A percentile compares a stretch with the other conserved stretches of the same genome.
Evolutionary conservation across 805 yeast species (phyloP).

Genomic region (Cyberlindnera mrakii): DNA sequence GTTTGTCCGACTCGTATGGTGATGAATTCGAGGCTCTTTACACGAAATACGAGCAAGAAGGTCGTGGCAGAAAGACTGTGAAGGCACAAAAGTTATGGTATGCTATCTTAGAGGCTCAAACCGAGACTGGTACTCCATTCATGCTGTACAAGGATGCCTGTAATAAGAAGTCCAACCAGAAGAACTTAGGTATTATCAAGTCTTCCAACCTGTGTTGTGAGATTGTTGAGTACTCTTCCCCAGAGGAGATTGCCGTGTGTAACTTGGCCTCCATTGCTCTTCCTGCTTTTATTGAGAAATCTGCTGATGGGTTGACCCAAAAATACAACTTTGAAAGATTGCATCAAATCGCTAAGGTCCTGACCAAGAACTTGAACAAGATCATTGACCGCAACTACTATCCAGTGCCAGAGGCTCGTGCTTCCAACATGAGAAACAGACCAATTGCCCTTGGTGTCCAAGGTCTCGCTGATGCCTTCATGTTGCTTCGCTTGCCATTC

Average conservation of each 20-base stretch:
- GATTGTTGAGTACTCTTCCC: conserved; percentile 84
- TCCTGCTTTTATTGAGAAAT: conserved; percentile 62
- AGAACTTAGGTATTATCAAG: conserved; percentile 87
- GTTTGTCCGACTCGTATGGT: conserved; percentile 76
- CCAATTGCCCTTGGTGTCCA: conserved; percentile 99
- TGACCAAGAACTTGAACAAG: conserved; percentile 71
- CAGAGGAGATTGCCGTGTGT: conserved; percentile 94
- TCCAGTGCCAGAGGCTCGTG: conserved; percentile 72
- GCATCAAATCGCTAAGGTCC: conserved; percentile 71
- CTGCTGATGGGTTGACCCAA: conserved; percentile 37
- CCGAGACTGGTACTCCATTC: conserved; percentile 95
- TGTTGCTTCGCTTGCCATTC: conserved; percentile 76
- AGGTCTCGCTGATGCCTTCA: conserved; percentile 88
- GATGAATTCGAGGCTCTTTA: conserved; percentile 74
- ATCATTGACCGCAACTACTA: conserved; percentile 82
- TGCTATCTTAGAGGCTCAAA: conserved; percentile 83
- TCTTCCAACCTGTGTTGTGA: conserved; percentile 94
- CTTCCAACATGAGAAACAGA: conserved; percentile 75
- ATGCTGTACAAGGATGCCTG: conserved; percentile 92
- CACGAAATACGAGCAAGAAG: conserved; percentile 64
- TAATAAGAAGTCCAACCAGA: conserved; percentile 81
- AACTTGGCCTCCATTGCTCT: conserved; percentile 88
- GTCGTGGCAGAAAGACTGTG: conserved; percentile 55
- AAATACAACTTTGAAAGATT: conserved; percentile 67
- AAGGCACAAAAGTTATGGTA: conserved; percentile 91